These are phyloP conservation scores for Acacia crassicarpa DNA, from an alignment of 306 rosid genomes.

Conservation along the genomic window DNA sequence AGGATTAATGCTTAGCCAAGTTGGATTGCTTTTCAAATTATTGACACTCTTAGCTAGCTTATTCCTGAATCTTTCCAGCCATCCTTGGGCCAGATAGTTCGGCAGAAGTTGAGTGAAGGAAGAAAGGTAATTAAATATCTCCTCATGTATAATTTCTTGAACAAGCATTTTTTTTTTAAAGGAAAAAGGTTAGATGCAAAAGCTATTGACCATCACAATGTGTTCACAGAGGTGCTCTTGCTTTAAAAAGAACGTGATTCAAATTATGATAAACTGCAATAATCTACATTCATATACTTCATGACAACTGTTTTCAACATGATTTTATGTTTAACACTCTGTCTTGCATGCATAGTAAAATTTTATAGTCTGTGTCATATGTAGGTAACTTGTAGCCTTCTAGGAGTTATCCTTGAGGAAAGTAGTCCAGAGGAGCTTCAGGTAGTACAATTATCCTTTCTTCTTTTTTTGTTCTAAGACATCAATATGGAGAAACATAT, in stretches of 20 bases:
- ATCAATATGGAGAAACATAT: slow-evolving; percentile 16
- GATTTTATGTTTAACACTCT: slow-evolving; percentile 13
- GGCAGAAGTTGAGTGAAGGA: slow-evolving; percentile 93
- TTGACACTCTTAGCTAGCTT: slow-evolving; percentile 32
- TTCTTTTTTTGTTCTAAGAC: slow-evolving; percentile 19
- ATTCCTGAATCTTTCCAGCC: slow-evolving; percentile 55
- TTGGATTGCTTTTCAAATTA: slow-evolving; percentile 18
- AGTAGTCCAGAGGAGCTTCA: slow-evolving; percentile 87
- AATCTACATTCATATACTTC: slow-evolving; percentile 6
- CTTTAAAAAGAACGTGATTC: not conserved
- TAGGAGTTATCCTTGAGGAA: slow-evolving; percentile 91
- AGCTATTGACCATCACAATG: slow-evolving; percentile 4
- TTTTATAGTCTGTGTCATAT: slow-evolving; percentile 17
- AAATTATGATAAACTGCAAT: not conserved
- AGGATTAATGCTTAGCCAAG: not conserved
- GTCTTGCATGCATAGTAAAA: slow-evolving; percentile 1
- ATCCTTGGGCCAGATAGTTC: slow-evolving; percentile 86
- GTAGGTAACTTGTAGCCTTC: slow-evolving; percentile 86
- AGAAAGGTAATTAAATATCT: slow-evolving; percentile 68
- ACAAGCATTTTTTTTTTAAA: slow-evolving; percentile 1
- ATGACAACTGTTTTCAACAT: slow-evolving; percentile 7
- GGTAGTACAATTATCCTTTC: slow-evolving; percentile 52
- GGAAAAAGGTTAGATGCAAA: not conserved
- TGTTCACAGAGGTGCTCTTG: not conserved
- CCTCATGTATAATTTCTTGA: slow-evolving; percentile 5